Base-by-base conservation (phyloP, 1,284 basidiomycete species). In the Cutaneotrichosporon dermatis region DNA sequence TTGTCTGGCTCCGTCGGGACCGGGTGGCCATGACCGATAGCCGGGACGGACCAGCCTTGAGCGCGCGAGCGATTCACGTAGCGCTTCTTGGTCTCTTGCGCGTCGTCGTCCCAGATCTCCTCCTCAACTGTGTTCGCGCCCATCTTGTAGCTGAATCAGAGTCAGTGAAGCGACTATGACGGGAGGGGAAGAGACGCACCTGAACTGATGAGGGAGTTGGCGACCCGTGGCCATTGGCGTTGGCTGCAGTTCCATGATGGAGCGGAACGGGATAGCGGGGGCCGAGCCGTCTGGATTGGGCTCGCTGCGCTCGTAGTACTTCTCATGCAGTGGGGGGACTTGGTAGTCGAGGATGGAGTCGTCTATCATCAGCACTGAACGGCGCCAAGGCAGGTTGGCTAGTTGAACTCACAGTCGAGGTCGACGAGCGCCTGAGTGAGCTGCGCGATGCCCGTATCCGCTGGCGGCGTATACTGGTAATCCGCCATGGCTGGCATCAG, bases 391-490 rank as follows among this genome's bases (percentile, higher is more conserved):
- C n/a, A n/a, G 10, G 39, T 5, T 15, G 48, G 25, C 16, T 6
- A n/a, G 35, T 25, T 3, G 36, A 16, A 64, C 53, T 50, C 71
- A 93, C 92, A 88, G 69, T 96, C 87, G 81, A 94, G 85, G 3
- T 81, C 80, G 50, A 85, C 82, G 83, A 96, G 87, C 0, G 89
- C 84, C 10, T 81, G 68, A 3, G 88, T 85, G 55, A 96, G 76
- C 60, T 85, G 79, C 2, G 85, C 78, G 3, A 91, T 79, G 3
- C 86, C 85, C 69, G 93, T 89, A 25, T 84, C 76, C 69, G 82
- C 80, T 58, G 87, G 81, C 1, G 90, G 89, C 58, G 86, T 84
- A 75, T 85, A 95, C 76, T 95, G 92, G 71, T 86, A 95, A 73
- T 96, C 92, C 45, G 87, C 90, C 89, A 95, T 91, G 61, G 86